Evolutionary conservation across 208 protist genomes (phyloP).

Genomic region (Crithidia expoeki): DNA sequence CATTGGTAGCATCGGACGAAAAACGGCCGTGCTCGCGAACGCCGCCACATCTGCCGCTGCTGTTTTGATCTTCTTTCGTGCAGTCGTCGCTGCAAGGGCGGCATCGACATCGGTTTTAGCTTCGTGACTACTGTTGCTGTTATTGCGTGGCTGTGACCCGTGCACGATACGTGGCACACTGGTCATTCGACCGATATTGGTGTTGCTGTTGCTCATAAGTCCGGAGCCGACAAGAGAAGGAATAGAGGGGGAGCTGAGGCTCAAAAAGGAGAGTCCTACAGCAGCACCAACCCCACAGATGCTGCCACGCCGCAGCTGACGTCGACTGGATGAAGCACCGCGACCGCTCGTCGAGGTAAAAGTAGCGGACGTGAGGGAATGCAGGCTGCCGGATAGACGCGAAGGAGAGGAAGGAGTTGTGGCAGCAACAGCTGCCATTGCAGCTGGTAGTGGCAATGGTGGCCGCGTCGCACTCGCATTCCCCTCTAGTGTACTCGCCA

Average conservation of each 20-base stretch:
- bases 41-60: not conserved
- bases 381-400: not conserved
- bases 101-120: too few relatives aligned
- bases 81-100: not conserved
- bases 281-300: not conserved
- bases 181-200: not conserved
- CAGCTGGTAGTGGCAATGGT: not conserved
- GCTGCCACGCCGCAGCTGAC: constrained; percentile 5
- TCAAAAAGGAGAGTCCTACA: not conserved
- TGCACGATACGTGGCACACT: not conserved
- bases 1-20: constrained; percentile 8
- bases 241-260: not conserved
- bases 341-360: not conserved
- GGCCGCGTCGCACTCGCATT: not conserved
- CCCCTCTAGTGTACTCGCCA: not conserved
- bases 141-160: not conserved
- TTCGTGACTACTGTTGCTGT: not conserved
- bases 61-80: not conserved
- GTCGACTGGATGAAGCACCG: not conserved
- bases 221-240: not conserved
- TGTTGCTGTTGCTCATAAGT: not conserved
- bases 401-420: not conserved
- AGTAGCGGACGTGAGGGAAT: not conserved
- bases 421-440: not conserved
- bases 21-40: not conserved